These are phyloP conservation scores for Sphagnum contortum DNA, from an alignment of 225 moss, liverwort and hornwort genomes.

Conservation along the genomic window DNA sequence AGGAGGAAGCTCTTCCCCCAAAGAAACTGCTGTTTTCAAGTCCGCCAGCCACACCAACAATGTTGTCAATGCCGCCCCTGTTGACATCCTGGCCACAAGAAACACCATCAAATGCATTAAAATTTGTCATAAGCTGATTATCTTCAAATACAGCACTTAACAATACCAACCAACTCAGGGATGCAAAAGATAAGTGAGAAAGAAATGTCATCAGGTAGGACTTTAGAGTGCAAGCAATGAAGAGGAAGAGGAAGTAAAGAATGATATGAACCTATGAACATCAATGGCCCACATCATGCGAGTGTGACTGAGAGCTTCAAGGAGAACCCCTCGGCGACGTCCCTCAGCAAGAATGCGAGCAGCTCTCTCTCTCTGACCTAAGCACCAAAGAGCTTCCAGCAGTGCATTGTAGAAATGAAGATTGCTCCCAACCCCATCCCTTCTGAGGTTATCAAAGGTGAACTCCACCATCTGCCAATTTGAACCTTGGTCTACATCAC, in stretches of 20 bases:
- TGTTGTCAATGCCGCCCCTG: conserved; percentile 83
- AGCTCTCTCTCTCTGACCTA: conserved; percentile 81
- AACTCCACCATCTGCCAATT: conserved; percentile 93
- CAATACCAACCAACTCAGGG: no score
- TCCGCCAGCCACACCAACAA: conserved; percentile 75
- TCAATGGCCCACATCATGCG: conserved; percentile 87
- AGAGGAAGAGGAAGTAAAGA: not conserved
- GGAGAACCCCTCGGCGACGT: conserved; percentile 66
- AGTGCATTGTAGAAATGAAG: conserved; percentile 75
- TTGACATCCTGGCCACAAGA: conserved; percentile 65
- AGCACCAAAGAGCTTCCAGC: conserved; percentile 91
- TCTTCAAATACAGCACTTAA: not conserved
- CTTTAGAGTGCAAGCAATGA: not conserved
- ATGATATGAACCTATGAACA: conserved; percentile 66
- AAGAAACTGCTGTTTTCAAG: conserved; percentile 36
- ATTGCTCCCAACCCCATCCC: conserved; percentile 87
- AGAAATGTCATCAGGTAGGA: not conserved
- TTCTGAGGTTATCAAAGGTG: conserved; percentile 80
- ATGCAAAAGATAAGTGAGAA: no score
- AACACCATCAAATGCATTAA: not conserved
- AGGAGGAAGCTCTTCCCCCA: conserved; percentile 57
- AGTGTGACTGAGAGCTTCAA: conserved; percentile 67
- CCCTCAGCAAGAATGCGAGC: conserved; percentile 62
- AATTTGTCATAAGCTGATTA: not conserved
- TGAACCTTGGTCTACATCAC: conserved; percentile 68